Percentiles rank a stretch among this genome's conserved stretches.
phyloP scores from a whole-genome alignment of 192 early-diverging fungal species.

The Umbelopsis ramanniana region DNA sequence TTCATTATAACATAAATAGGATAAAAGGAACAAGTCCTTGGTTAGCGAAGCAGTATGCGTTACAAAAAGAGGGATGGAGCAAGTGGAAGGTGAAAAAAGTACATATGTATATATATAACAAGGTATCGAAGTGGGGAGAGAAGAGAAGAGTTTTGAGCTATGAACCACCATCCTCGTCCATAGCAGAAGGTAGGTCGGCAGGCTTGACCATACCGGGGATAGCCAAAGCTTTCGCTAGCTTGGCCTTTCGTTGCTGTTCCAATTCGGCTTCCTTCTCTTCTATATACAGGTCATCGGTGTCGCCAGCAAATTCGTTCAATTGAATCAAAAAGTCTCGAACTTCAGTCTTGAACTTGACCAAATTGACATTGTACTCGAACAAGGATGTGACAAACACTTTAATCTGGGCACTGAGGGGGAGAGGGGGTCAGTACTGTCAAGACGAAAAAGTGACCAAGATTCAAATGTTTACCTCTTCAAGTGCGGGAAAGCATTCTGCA shows the following conservation, averaged over 20 bases:
- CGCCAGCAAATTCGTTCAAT: slow-evolving; percentile 90
- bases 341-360: slow-evolving; percentile 83
- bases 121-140: slow-evolving; percentile 10
- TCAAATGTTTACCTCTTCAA: slow-evolving; percentile 65
- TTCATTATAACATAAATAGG: slow-evolving; percentile 4
- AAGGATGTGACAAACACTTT: slow-evolving; percentile 80
- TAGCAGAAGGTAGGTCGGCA: slow-evolving; percentile 61
- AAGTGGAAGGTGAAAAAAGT: background rate
- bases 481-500: slow-evolving; percentile 91
- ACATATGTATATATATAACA: slow-evolving; percentile 24
- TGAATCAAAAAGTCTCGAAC: slow-evolving; percentile 93
- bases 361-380: slow-evolving; percentile 80
- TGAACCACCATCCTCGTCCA: slow-evolving; percentile 51
- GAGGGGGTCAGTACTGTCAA: too few species aligned
- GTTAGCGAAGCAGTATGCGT: slow-evolving; percentile 2
- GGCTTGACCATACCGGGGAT: slow-evolving; percentile 97
- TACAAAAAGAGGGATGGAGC: background rate
- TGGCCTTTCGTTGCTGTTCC: slow-evolving; percentile 71
- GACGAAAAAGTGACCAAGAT: too few species aligned
- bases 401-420: slow-evolving; percentile 66
- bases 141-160: background rate
- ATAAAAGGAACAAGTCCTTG: background rate
- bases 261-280: slow-evolving; percentile 87
- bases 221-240: slow-evolving; percentile 75
- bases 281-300: slow-evolving; percentile 77